phyloP scores from a whole-genome alignment of 225 moss, liverwort and hornwort genomes.

The Physcomitrium patens region DNA sequence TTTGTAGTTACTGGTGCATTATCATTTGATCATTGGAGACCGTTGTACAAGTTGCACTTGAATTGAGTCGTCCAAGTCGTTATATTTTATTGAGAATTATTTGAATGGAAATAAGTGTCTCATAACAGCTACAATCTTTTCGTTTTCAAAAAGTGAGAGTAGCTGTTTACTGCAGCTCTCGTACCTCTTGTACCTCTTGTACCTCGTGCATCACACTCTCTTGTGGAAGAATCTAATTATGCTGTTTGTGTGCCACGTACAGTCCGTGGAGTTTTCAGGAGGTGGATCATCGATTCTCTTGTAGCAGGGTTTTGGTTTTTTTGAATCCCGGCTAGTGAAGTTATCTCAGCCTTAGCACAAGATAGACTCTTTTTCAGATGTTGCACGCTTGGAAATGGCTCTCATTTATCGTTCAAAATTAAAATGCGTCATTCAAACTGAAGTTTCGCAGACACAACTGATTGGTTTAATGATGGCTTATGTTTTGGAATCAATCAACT shows the following conservation, averaged over 20 bases:
- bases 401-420: neutral
- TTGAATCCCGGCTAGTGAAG: neutral
- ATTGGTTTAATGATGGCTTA: too few species aligned
- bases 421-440: too few species aligned
- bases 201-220: neutral
- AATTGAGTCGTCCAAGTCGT: neutral
- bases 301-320: constrained; percentile 30
- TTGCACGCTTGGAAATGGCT: neutral
- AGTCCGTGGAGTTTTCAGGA: constrained; percentile 84
- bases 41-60: neutral
- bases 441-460: too few species aligned
- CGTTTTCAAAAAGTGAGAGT: neutral
- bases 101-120: neutral
- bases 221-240: neutral
- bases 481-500: too few species aligned
- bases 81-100: neutral
- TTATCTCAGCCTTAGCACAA: too few species aligned
- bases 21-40: neutral
- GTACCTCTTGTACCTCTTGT: neutral
- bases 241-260: constrained; percentile 39
- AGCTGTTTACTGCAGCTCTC: constrained; percentile 11
- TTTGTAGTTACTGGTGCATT: constrained; percentile 4
- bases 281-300: constrained; percentile 72
- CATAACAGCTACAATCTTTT: neutral
- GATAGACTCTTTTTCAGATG: neutral